Conservation (phyloP, 345 rosid genomes). For the Gossypium raimondii region DNA sequence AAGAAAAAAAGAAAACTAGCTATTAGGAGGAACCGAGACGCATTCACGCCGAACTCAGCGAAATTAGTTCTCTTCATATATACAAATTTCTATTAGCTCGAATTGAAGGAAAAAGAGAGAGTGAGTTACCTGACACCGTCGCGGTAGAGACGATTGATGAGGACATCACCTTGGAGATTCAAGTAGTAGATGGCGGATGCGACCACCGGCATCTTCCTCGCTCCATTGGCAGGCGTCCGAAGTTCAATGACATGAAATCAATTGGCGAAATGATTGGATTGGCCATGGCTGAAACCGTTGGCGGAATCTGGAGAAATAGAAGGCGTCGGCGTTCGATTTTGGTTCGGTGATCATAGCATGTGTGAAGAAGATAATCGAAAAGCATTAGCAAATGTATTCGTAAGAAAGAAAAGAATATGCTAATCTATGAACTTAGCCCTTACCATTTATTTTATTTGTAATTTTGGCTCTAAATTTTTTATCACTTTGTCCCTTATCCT, state of each 20-base stretch:
- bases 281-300: not conserved
- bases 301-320: not conserved
- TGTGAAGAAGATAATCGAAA: not conserved
- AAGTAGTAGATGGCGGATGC: constrained; percentile 19
- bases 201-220: constrained; percentile 75
- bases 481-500: too few species aligned
- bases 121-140: constrained; percentile 81
- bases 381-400: not conserved
- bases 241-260: not conserved
- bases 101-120: not conserved
- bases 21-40: not conserved
- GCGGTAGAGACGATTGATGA: constrained; percentile 92
- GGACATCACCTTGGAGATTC: constrained; percentile 96
- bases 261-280: not conserved
- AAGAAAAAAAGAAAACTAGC: not conserved
- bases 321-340: not conserved
- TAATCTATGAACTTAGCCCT: too few species aligned
- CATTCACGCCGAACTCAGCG: not conserved
- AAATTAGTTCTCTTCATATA: not conserved
- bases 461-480: too few species aligned
- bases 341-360: not conserved
- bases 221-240: constrained; percentile 30
- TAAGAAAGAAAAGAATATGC: not conserved
- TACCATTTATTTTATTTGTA: too few species aligned
- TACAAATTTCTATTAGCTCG: not conserved